A percentile compares a stretch with the other conserved stretches of the same genome.
These are phyloP conservation scores for Fusarium sp. DNA, from an alignment of 2,329 filamentous ascomycete species.

Conservation along the genomic window DNA sequence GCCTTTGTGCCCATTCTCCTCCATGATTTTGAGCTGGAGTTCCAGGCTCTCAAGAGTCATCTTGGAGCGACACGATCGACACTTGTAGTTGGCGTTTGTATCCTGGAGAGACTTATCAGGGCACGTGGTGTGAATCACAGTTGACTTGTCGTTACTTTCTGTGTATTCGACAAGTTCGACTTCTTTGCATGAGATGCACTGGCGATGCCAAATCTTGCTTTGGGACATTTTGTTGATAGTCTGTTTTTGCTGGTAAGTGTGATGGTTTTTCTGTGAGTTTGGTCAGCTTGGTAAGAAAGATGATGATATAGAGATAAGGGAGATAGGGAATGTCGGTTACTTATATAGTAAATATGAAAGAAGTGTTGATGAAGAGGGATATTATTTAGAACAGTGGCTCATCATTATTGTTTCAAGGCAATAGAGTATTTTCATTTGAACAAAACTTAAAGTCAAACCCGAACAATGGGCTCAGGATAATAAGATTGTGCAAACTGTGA, in stretches of 20 bases:
- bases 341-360: too few species aligned
- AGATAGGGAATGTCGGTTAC: too few species aligned
- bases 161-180: conserved; percentile 1
- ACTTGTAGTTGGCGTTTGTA: conserved; percentile 13
- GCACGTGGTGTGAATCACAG: not conserved
- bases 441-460: too few species aligned
- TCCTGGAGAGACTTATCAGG: conserved; percentile 2
- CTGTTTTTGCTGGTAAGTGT: not conserved
- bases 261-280: too few species aligned
- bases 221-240: conserved; percentile 1
- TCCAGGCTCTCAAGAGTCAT: not conserved
- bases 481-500: too few species aligned
- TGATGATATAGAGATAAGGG: too few species aligned
- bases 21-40: conserved; percentile 10
- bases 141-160: not conserved
- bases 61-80: conserved; percentile 11
- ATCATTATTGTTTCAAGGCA: too few species aligned
- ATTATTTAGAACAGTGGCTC: too few species aligned
- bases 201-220: conserved; percentile 12
- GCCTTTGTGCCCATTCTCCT: not conserved
- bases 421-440: too few species aligned
- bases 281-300: too few species aligned
- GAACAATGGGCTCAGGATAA: too few species aligned
- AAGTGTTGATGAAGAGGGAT: too few species aligned
- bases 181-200: conserved; percentile 8